Evolutionary conservation across 305 asterid genomes (phyloP).

Genomic region (Salvia sclarea): DNA sequence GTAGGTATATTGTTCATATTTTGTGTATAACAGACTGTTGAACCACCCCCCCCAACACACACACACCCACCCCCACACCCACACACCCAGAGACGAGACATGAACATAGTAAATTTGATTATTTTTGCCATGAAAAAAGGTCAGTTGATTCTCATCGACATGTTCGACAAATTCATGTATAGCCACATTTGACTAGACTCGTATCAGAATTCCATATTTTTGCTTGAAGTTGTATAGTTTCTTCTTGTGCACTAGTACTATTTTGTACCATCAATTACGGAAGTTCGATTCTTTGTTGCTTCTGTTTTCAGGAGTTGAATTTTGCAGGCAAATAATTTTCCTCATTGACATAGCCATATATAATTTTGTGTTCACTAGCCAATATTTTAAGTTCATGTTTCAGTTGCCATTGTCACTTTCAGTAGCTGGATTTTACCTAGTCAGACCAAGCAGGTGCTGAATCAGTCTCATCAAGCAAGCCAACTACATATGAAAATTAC

Average conservation of each 20-base stretch:
- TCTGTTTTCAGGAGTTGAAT: neutral
- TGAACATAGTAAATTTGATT: neutral
- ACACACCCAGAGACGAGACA: conserved; percentile 2
- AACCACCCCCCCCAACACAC: too few species aligned
- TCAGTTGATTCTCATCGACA: neutral
- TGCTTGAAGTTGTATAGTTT: neutral
- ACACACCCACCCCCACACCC: too few species aligned
- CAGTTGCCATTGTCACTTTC: conserved; percentile 19
- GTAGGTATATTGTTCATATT: conserved; percentile 15
- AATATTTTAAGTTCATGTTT: conserved; percentile 1
- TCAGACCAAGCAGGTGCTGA: conserved; percentile 21
- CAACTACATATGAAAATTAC: conserved; percentile 11
- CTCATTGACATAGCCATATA: neutral
- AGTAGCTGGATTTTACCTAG: neutral
- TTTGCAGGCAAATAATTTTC: neutral
- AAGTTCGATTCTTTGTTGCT: neutral
- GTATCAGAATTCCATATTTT: neutral
- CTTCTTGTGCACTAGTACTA: neutral
- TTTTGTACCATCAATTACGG: neutral
- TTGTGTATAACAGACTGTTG: conserved; percentile 31
- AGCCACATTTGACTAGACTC: conserved; percentile 1
- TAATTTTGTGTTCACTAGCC: neutral
- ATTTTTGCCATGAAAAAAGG: neutral
- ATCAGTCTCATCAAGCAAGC: conserved; percentile 24
- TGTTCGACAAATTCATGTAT: neutral